Evolutionary conservation across 2,329 filamentous ascomycete species (phyloP), one percentile per base, ranked within the genome.

Genomic region (Arachnomyces sp.): DNA sequence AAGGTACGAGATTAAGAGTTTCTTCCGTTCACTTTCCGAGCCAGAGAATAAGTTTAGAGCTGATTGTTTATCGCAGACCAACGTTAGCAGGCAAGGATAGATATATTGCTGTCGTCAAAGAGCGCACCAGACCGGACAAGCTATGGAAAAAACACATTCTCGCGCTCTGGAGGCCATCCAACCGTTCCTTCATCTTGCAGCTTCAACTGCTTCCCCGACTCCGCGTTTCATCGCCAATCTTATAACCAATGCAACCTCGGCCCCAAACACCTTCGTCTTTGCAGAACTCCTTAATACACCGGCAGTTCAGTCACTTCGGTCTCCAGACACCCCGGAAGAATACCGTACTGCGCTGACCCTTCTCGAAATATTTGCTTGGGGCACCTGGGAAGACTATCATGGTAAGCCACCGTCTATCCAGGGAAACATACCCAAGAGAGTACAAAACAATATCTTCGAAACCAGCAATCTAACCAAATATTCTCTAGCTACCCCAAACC

Each of bases 291-390:
- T 98, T 29, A 75, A 84, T 53, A 80, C 81, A 1, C 79, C 85
- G 0, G 80, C 86, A 52, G 80, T 96, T 50, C 84, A 92, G 63
- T 74, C 77, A 9, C 79, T 96, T 33, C 63, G 71, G 17, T 66
- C 65, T 30, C 71, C 58, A 30, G 60, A 68, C 8, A 62, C 71
- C 30, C 60, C 78, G n/a, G 59, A 73, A 28, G 83, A 93, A 36
- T 77, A 82, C 53, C 67, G 72, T 5, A 52, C 62, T 31, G 68
- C 86, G 63, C 72, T 92, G 37, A 77, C 71, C 2, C 74, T 94
- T 11, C 81, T 98, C 33, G 76, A 89, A 63, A 82, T 93, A 54
- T 98, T 98, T 66, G 86, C 88, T 44, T 87, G 92, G 73, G 92
- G 90, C 45, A 95, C 87, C 44, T 95, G 87, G 71, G 69, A 76